Evolutionary conservation across 768 basidiomycete species (phyloP), one percentile per base, ranked within the genome.

Genomic region (Rubroboletus satanas): DNA sequence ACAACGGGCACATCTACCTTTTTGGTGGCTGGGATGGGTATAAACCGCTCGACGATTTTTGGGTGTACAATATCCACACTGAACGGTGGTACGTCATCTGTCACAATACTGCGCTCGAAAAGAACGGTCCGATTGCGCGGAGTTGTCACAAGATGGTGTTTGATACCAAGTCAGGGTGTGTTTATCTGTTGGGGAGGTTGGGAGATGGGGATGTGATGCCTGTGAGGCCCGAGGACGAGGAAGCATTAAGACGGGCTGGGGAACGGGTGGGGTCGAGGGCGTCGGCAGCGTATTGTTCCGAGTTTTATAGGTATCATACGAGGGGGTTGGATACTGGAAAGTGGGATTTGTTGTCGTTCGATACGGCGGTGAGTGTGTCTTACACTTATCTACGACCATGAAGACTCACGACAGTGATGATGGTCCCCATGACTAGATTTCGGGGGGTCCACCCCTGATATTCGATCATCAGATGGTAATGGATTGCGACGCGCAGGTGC

Each of bases 131-230:
- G 9, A 79, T 81, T 2, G 77, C 87, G 4, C 76, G 90, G 29
- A 83, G 84, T 9, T 91, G 90, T 63, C 90, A 91, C 63, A 89
- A 87, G 72, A 90, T 90, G 85, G 83, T 81, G 17, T 90, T 88
- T 62, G 88, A 91, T 61, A 72, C 75, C n/a, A 80, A 78, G 67
- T 84, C 83, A 0, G 87, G 85, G 2, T 77, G 75, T 53, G 84
- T 92, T 18, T 92, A 88, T 66, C 64, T 91, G 1, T 70, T 91
- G n/a, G 90, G 90, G 14, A 74, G 85, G 61, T 68, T 90, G 48
- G 77, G 76, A 14, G 87, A 88, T 55, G 72, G 71, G 28, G 85
- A 87, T 58, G 71, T 73, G 33, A 59, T 63, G 44, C 52, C 62
- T 12, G 32, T n/a, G 29, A 66, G 68, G 45, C 58, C 67, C 35